Conservation (phyloP, 2,329 filamentous ascomycete genomes). For the Aspergillus pseudonomiae region DNA sequence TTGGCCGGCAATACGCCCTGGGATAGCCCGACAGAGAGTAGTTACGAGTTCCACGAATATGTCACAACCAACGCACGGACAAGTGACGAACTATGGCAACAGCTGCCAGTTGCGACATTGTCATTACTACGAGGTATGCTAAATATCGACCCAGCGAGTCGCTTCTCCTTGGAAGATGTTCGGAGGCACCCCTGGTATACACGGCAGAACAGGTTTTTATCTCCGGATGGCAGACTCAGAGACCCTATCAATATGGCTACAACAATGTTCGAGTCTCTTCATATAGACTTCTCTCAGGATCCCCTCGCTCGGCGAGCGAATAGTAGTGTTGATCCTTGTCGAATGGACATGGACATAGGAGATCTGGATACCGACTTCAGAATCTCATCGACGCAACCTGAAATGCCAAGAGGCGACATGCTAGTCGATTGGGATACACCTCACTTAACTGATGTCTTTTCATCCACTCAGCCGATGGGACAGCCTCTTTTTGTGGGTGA, state of each 20-base stretch:
- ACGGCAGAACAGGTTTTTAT: conserved; percentile 75
- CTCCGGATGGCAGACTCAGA: conserved; percentile 70
- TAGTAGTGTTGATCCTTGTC: conserved; percentile 45
- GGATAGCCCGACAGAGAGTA: conserved; percentile 85
- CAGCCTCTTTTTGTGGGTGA: conserved; percentile 37
- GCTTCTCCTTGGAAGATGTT: conserved; percentile 85
- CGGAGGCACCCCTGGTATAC: conserved; percentile 95
- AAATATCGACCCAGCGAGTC: conserved; percentile 70
- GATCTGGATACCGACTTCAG: conserved; percentile 47
- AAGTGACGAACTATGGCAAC: conserved; percentile 81
- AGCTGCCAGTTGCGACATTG: conserved; percentile 71
- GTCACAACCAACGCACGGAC: conserved; percentile 77
- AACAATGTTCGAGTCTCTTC: conserved; percentile 87
- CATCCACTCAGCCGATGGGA: conserved; percentile 52
- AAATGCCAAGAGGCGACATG: conserved; percentile 72
- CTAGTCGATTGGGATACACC: conserved; percentile 89
- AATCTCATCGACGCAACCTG: conserved; percentile 83
- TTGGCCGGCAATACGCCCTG: conserved; percentile 96
- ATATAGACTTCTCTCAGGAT: conserved; percentile 79
- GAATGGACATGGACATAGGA: conserved; percentile 71
- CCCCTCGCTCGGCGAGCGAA: conserved; percentile 55
- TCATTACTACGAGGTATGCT: conserved; percentile 94
- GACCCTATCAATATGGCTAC: conserved; percentile 88
- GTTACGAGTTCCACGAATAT: conserved; percentile 92
- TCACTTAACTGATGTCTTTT: conserved; percentile 51